These are phyloP conservation scores for Pythium dissimile DNA, from an alignment of 352 stramenopile species.

Conservation along the genomic window DNA sequence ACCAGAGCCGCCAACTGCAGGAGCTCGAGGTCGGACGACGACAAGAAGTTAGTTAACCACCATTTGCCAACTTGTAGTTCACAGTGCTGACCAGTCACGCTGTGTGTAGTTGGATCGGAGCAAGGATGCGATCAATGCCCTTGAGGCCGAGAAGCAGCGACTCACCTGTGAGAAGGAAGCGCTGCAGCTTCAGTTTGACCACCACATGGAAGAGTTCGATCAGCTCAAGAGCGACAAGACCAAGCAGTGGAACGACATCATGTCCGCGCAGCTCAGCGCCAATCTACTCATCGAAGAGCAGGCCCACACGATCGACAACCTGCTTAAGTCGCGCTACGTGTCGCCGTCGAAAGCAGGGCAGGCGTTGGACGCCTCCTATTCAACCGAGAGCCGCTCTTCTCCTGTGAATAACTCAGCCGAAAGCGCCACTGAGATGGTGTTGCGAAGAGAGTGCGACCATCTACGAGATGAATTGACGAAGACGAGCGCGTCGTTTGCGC, in stretches of 20 bases:
- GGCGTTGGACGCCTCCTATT: not conserved
- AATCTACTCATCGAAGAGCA: slow-evolving; percentile 80
- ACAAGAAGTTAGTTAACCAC: slow-evolving; percentile 50
- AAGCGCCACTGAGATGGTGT: slow-evolving; percentile 13
- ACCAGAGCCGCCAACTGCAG: slow-evolving; percentile 65
- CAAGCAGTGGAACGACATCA: slow-evolving; percentile 71
- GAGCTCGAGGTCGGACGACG: slow-evolving; percentile 41
- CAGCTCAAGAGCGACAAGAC: slow-evolving; percentile 56
- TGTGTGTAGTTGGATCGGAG: slow-evolving; percentile 27
- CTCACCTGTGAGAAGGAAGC: slow-evolving; percentile 40
- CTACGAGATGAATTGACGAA: slow-evolving; percentile 25
- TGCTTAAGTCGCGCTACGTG: slow-evolving; percentile 48
- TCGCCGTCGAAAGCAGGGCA: slow-evolving; percentile 23
- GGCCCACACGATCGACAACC: slow-evolving; percentile 72
- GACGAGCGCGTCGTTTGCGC: slow-evolving; percentile 19
- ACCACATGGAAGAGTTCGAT: slow-evolving; percentile 47
- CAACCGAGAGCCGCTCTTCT: not conserved
- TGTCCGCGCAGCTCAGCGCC: slow-evolving; percentile 61
- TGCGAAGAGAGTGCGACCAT: slow-evolving; percentile 29
- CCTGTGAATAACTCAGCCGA: not conserved
- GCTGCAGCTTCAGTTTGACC: slow-evolving; percentile 37
- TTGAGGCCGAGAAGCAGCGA: slow-evolving; percentile 37
- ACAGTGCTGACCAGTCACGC: not conserved
- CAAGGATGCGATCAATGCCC: slow-evolving; percentile 25
- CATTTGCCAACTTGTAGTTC: no score